Conservation (phyloP, 352 stramenopile species). For the Pythium apleroticum region DNA sequence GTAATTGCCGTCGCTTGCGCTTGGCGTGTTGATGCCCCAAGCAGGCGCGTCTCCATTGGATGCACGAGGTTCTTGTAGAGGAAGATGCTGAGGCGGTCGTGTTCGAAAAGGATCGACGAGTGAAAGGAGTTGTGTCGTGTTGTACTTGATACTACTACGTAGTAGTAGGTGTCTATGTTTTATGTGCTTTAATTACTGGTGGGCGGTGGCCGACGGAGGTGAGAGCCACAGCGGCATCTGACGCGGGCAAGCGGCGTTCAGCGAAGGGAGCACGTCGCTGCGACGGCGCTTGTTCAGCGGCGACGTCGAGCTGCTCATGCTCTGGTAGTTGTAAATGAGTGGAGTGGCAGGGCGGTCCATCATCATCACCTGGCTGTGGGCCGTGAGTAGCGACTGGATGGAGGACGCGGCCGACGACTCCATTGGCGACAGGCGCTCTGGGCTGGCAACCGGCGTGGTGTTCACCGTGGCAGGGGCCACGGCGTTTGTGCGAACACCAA, state of each 20-base stretch:
- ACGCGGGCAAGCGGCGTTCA: constrained; percentile 7
- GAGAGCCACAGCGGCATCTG: constrained; percentile 24
- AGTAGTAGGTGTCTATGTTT: background rate
- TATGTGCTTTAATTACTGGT: constrained; percentile 12
- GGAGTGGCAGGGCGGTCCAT: constrained; percentile 22
- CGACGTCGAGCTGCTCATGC: constrained; percentile 9
- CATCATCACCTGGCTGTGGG: constrained; percentile 20
- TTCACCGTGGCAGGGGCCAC: constrained; percentile 21
- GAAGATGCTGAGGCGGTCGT: background rate
- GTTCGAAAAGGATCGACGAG: background rate
- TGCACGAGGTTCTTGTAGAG: background rate
- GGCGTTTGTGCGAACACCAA: constrained; percentile 48
- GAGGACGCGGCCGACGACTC: constrained; percentile 9
- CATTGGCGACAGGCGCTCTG: background rate
- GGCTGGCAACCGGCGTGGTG: constrained; percentile 14
- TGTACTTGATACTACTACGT: background rate
- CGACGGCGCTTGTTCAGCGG: constrained; percentile 18
- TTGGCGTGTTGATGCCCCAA: background rate
- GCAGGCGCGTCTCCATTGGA: background rate
- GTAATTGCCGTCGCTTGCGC: background rate
- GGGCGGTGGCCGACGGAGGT: constrained; percentile 3
- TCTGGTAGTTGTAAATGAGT: constrained; percentile 14
- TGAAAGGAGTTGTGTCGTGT: background rate
- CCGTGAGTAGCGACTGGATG: constrained; percentile 23
- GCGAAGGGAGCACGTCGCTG: constrained; percentile 4